Conservation (phyloP, 116 monocot genomes). For the Zostera marina region DNA sequence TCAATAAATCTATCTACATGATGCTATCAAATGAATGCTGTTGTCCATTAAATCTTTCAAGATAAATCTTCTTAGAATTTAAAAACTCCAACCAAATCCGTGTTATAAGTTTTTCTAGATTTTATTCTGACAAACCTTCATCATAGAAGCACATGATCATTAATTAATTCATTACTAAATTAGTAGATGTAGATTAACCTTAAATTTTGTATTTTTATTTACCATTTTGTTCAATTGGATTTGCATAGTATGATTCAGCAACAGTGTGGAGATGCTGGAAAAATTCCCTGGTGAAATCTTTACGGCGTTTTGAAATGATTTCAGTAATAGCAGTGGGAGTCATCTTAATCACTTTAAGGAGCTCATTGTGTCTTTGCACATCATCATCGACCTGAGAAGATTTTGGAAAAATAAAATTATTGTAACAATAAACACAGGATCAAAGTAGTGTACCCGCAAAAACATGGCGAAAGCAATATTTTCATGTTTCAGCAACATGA, state of each 20-base stretch:
- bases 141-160: neutral
- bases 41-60: too few species aligned
- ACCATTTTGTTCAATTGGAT: constrained; percentile 68
- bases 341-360: constrained; percentile 44
- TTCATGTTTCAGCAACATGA: too few species aligned
- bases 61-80: too few species aligned
- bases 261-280: constrained; percentile 79
- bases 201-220: constrained; percentile 2
- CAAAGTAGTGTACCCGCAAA: too few species aligned
- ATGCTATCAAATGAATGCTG: too few species aligned
- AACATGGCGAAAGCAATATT: too few species aligned
- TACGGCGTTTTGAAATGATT: constrained; percentile 51
- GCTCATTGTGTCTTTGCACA: constrained; percentile 76
- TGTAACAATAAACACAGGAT: neutral
- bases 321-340: constrained; percentile 34
- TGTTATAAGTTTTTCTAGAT: too few species aligned
- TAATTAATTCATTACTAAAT: neutral
- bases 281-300: constrained; percentile 92
- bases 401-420: neutral
- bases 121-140: too few species aligned
- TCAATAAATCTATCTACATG: too few species aligned
- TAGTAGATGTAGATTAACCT: neutral
- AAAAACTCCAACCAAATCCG: too few species aligned
- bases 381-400: constrained; percentile 75
- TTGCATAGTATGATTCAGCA: constrained; percentile 63